Base-by-base conservation (phyloP, 345 rosid genomes). In the Pistacia integerrima region DNA sequence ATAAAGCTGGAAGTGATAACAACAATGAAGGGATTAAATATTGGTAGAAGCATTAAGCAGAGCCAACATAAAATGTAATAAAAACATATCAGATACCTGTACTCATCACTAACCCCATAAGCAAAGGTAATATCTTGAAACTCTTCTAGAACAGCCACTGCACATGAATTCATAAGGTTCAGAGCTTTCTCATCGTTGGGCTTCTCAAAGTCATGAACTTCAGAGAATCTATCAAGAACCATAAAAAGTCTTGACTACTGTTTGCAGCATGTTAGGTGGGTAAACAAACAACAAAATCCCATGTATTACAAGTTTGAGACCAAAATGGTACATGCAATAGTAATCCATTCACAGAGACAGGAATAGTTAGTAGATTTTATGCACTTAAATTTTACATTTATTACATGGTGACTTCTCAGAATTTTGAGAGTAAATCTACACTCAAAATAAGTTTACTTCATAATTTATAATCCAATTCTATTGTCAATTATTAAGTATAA, bases 101-200 rank as follows among this genome's bases (percentile, higher is more conserved):
- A 96, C 87, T 93, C 98, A 79, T 93, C 97, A 78, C 98, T 95
- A 66, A 88, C 97, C 64, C 97, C 97, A 81, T 90, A 95, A 49
- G 94, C 83, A 78, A 95, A 92, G 54, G 78, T 72, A 79, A 90
- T 80, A 74, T 93, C 97, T 75, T 82, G 64, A 82, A 90, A 91
- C 81, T 93, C 97, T 83, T 90, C 74, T 54, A 91, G 80, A 38
- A 92, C 86, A 72, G 91, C 92, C 81, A 80, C 82, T 69, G 98
- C 97, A 78, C 98, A 93, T 70, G 89, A 85, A 88, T 93, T 90
- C 99, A 93, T 93, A 76, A 93, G 94, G 82, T 88, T 88, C 86
- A 93, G 83, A 83, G 98, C 98, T 80, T 83, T 90, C 86, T 80
- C 88, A 85, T 95, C 96, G 55, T 92, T 95, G 67, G 99, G 97